Percentiles rank a stretch among this genome's conserved stretches.
phyloP scores from a whole-genome alignment of 106 monocot species.

The Alisma plantagoaquatica region DNA sequence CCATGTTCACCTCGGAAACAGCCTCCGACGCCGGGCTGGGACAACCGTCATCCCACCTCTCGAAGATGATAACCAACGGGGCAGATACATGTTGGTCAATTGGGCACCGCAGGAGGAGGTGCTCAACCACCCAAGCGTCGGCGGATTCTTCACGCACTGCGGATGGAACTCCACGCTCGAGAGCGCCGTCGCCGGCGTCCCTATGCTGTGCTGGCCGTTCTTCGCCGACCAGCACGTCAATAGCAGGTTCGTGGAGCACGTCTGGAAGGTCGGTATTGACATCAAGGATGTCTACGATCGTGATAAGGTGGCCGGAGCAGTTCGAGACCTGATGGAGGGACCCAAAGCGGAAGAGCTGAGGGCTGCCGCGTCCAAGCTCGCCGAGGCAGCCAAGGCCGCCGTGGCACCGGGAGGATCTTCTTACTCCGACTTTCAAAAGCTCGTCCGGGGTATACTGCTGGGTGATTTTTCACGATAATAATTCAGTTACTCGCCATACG shows the following conservation, averaged over 20 bases:
- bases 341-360: slow-evolving; percentile 11
- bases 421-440: too few species aligned
- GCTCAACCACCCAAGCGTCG: slow-evolving; percentile 31
- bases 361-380: too few species aligned
- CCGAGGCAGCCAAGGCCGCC: too few species aligned
- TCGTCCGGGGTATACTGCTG: too few species aligned
- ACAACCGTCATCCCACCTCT: too few species aligned
- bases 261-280: slow-evolving; percentile 46
- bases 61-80: slow-evolving; percentile 16
- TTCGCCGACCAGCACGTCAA: slow-evolving; percentile 35
- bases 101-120: slow-evolving; percentile 51
- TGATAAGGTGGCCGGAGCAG: slow-evolving; percentile 25
- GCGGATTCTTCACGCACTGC: slow-evolving; percentile 29
- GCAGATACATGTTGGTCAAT: too few species aligned
- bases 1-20: slow-evolving; percentile 1
- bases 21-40: too few species aligned
- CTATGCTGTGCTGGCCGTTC: slow-evolving; percentile 60
- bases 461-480: too few species aligned
- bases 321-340: slow-evolving; percentile 39
- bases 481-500: too few species aligned
- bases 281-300: slow-evolving; percentile 34
- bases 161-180: slow-evolving; percentile 36
- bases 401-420: too few species aligned
- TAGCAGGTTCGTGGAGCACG: slow-evolving; percentile 28
- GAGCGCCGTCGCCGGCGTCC: slow-evolving; percentile 33